phyloP scores from a whole-genome alignment of 345 rosid species.

The Salix suchowensis region DNA sequence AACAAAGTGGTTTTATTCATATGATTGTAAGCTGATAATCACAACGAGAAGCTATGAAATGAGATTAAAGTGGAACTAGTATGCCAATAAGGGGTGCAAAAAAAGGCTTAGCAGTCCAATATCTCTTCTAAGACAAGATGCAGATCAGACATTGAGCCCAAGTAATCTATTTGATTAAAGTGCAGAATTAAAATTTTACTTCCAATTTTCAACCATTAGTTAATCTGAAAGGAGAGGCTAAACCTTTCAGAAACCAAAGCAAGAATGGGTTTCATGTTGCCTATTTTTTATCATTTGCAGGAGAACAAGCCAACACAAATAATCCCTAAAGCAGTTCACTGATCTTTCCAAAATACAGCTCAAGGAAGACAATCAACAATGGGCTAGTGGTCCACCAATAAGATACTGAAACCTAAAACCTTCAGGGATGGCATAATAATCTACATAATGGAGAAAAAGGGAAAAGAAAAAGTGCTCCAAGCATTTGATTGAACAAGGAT shows the following conservation, averaged over 20 bases:
- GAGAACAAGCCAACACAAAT: background rate
- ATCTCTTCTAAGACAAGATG: slow-evolving; percentile 2
- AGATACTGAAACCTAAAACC: background rate
- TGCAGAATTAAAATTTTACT: background rate
- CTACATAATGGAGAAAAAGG: background rate
- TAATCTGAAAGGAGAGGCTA: background rate
- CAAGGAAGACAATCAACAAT: background rate
- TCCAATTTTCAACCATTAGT: background rate
- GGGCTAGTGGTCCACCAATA: background rate
- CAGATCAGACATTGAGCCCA: background rate
- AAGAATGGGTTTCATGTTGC: background rate
- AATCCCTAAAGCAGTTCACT: background rate
- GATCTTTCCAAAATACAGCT: background rate
- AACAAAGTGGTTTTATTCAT: background rate
- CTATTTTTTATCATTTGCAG: background rate
- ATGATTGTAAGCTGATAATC: background rate
- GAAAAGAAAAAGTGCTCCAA: background rate
- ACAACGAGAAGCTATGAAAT: background rate
- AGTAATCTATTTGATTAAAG: background rate
- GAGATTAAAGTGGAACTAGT: background rate
- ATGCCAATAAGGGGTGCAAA: background rate
- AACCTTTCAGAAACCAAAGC: background rate
- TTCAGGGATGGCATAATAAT: background rate
- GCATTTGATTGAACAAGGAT: background rate
- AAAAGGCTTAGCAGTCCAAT: background rate